phyloP scores from a whole-genome alignment of 768 basidiomycete genomes.

The Zangia roseola region DNA sequence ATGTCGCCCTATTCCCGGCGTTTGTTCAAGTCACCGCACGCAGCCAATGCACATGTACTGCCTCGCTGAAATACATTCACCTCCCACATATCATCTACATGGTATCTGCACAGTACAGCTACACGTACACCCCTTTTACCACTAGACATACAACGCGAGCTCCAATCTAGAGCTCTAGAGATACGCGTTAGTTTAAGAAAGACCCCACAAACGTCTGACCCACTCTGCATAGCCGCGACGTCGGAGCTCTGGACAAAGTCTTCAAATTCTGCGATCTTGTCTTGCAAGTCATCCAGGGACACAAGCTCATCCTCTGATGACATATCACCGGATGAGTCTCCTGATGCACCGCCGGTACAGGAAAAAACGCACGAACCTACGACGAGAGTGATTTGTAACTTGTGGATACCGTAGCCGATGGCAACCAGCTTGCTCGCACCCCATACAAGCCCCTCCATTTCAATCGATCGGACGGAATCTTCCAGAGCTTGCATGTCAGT shows the following conservation, averaged over 20 bases:
- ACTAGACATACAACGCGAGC: constrained; percentile 7
- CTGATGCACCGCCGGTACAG: not conserved
- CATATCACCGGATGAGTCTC: not conserved
- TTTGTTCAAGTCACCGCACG: constrained; percentile 20
- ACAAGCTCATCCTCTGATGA: constrained; percentile 89
- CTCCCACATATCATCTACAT: constrained; percentile 4
- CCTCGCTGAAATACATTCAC: not conserved
- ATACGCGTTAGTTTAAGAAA: constrained; percentile 2
- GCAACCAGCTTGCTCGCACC: constrained; percentile 91
- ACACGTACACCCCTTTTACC: constrained; percentile 10
- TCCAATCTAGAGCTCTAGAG: constrained; percentile 23
- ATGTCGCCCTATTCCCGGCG: constrained; percentile 6
- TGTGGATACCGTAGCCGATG: constrained; percentile 91
- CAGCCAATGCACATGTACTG: constrained; percentile 8
- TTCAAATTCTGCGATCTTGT: constrained; percentile 80
- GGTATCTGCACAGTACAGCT: constrained; percentile 1
- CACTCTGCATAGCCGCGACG: constrained; percentile 93
- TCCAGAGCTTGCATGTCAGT: constrained; percentile 94
- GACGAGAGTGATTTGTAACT: constrained; percentile 75
- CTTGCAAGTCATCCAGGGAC: constrained; percentile 90
- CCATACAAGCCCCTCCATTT: constrained; percentile 92
- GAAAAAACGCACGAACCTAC: constrained; percentile 41
- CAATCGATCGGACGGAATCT: constrained; percentile 77
- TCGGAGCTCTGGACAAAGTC: constrained; percentile 92
- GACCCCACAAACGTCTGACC: not conserved